Evolutionary conservation across 768 basidiomycete genomes (phyloP).

Genomic region (Agrocybe praecox): DNA sequence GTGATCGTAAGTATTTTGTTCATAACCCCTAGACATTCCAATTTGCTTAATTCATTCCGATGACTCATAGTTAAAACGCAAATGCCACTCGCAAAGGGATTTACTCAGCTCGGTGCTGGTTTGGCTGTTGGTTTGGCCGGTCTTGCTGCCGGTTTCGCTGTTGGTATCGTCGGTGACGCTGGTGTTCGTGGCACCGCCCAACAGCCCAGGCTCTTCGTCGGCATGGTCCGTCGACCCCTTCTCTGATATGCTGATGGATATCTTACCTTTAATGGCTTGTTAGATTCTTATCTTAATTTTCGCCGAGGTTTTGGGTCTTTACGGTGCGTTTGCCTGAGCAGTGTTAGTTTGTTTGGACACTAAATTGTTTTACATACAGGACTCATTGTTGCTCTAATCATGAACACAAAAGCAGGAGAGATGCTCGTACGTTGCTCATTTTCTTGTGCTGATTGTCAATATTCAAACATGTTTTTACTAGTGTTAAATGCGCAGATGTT

Average conservation of each 20-base stretch:
- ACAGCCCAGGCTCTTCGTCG: slow-evolving; percentile 90
- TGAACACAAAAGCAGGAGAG: slow-evolving; percentile 73
- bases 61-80: slow-evolving; percentile 62
- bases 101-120: slow-evolving; percentile 93
- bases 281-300: slow-evolving; percentile 98
- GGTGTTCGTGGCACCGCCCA: slow-evolving; percentile 98
- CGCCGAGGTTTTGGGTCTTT: slow-evolving; percentile 91
- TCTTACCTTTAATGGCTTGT: not conserved
- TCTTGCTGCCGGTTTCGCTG: slow-evolving; percentile 95
- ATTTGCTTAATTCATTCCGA: slow-evolving; percentile 1
- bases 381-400: slow-evolving; percentile 93
- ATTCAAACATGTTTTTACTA: not conserved
- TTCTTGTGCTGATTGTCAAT: not conserved
- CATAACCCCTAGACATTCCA: not conserved
- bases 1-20: slow-evolving; percentile 60
- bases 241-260: not conserved
- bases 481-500: slow-evolving; percentile 14
- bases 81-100: slow-evolving; percentile 93
- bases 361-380: slow-evolving; percentile 35
- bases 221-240: slow-evolving; percentile 64
- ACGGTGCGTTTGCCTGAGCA: slow-evolving; percentile 50
- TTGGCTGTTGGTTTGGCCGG: slow-evolving; percentile 88
- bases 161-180: slow-evolving; percentile 98
- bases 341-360: slow-evolving; percentile 4
- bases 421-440: slow-evolving; percentile 31